Base-by-base conservation (phyloP, 441 rosid species). In the Sinapis alba region DNA sequence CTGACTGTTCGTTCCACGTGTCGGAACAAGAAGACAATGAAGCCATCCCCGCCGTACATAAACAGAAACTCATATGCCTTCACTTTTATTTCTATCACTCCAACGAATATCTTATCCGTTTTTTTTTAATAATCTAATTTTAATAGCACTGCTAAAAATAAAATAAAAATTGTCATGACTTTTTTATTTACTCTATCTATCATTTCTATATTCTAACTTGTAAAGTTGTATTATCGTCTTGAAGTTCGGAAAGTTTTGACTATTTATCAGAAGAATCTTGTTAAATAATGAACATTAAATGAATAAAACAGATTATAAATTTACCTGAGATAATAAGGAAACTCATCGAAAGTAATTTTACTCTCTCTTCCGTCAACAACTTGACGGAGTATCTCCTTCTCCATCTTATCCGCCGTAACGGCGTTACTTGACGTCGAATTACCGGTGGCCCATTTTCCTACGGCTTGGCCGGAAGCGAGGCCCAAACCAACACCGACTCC, bases 311-410 rank as follows among this genome's bases (percentile, higher is more conserved):
- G 54, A 6, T 16, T 50, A 7, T 16, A 50, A 26, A 28, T 11
- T 68, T 41, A 87, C 96, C 90, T 89, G 83, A 90, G 89, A 71
- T 90, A 90, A 74, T 90, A 89, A 56, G 96, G 94, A 62, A 90
- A 90, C 54, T 90, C 86, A 54, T 86, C 92, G 65, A 90, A 90
- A 27, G 94, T 90, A 68, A 90, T 82, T 45, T 88, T 84, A 81
- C 83, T 83, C 34, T 89, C 94, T 80, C 88, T 80, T 3, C 97
- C 94, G 68, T 89, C 92, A 73, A 87, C 77, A n/a, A 91, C 84
- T 65, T 62, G 87, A 64, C 90, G 82, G 15, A 86, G 78, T 45
- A 92, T 72, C 79, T 92, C 97, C 36, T 84, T 81, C 81, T 89
- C 92, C 86, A 89, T 77, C 57, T 66, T 86, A 72, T 87, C 90